Base-by-base conservation (phyloP, 1,139 yeast genomes). In the Zygoascus hellenicus region DNA sequence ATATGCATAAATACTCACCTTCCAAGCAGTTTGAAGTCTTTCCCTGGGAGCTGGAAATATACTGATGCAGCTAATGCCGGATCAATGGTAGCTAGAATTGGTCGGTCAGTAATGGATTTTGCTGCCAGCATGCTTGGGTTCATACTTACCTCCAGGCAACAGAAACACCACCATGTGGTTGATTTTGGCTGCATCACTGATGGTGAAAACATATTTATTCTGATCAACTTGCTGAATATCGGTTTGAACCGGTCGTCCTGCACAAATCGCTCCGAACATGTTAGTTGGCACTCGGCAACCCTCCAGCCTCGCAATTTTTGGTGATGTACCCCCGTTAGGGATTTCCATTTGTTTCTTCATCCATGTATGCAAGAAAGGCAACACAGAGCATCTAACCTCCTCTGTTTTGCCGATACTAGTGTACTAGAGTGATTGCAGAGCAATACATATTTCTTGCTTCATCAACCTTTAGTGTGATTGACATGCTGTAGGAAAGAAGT, bases 21-120 rank as follows among this genome's bases (percentile, higher is more conserved):
- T 43, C 98, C 98, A 42, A 92, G 75, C 15, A 92, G 68, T 55
- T 79, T 78, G 66, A 88, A 92, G 33, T 86, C 96, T 45, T 74
- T 71, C 22, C 75, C 75, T 1, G 96, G 95, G 48, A 89, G 67
- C 62, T 92, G 96, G 66, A 89, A 90, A 65, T 85, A 92, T 2
- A 92, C 87, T 42, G 90, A 74, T 0, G 97, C 97, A 0, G 92
- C 81, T 58, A 73, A 83, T 46, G 76, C 77, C 1, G 79, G 75
- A 48, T 90, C 96, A 41, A 85, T 69, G 5, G 70, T 72, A 2
- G 75, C 74, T 55, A 70, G 19, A 33, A 30, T 59, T 7, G 65
- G 71, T 22, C 14, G n/a, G 38, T 22, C 13, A 19, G 31, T 17
- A 2, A 11, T 14, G 38, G 38, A 49, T 15, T 31, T 22, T 48